Base-by-base conservation (phyloP, 2,329 filamentous ascomycete species). In the Cryphonectria naterciae region DNA sequence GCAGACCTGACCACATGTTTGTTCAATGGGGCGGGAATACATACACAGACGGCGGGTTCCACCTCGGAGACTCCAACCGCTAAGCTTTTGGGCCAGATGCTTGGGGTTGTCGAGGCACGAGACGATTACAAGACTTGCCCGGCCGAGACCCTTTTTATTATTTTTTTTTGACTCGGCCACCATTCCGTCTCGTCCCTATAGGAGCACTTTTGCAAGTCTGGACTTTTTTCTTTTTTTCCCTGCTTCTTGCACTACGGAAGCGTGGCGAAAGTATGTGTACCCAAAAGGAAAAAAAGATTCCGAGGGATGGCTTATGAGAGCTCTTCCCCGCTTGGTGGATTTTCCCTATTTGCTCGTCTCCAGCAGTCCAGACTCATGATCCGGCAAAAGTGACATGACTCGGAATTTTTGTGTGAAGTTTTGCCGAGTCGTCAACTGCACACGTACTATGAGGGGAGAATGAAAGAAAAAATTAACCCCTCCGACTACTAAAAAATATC, bases 91-190 rank as follows among this genome's bases (percentile, higher is more conserved):
- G n/a, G 49, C n/a, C 49, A 54, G 49, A 25, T 54, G 32, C 32
- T 32, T 43, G 13, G 49, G 52, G 10, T 17, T 17, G 52, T 56
- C 52, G 25, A 28, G 25, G 19, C 68, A 74, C 69, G 77, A 25
- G 75, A 76, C 39, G 76, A 74, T 61, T 58, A 61, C 35, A n/a
- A 39, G 58, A 39, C 58, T 10, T 19, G 8, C 35, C 25, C 17
- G 35, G 46, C 46, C 58, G 8, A 61, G 35, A 61, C 58, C 35
- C 13, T 22, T 61, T 25, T 28, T 32, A 2, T 11, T 35, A 2
- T 22, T 11, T 22, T 61, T 25, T 28, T 32, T 11, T 10, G 54
- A 32, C 54, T 39, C 25, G 32, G 58, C 32, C 32, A 22, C 22
- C 7, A 22, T 19, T n/a, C 35, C 22, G 17, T 39, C 28, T 46